Percentiles rank a stretch among this genome's conserved stretches.
Conservation (phyloP, 257 asterid species). For the Petunia secreta region DNA sequence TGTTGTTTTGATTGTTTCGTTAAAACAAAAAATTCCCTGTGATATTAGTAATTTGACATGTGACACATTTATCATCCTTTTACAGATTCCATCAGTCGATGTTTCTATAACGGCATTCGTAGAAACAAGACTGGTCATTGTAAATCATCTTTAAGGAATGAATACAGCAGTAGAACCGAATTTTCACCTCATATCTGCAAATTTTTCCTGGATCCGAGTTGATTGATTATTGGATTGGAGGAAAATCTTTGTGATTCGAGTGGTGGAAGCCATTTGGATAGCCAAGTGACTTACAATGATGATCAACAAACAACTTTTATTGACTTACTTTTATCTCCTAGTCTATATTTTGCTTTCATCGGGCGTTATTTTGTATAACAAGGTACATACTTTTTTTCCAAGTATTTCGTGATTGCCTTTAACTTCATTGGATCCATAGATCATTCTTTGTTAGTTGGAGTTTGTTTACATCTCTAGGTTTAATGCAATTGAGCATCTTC, state of each 20-base stretch:
- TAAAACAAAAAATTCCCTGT: neutral
- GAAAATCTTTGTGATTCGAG: neutral
- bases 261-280: neutral
- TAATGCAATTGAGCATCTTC: neutral
- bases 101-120: constrained; percentile 1
- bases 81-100: constrained; percentile 9
- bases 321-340: constrained; percentile 82
- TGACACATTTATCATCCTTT: neutral
- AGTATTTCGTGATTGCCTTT: neutral
- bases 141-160: constrained; percentile 13
- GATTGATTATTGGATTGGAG: constrained; percentile 22
- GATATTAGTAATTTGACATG: neutral
- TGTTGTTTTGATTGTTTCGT: neutral
- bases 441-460: neutral
- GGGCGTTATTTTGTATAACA: constrained; percentile 92
- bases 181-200: constrained; percentile 11
- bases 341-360: constrained; percentile 82
- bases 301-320: constrained; percentile 79
- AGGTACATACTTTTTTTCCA: constrained; percentile 49
- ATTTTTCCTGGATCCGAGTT: constrained; percentile 2
- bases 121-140: neutral
- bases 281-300: constrained; percentile 38
- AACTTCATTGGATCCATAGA: constrained; percentile 13
- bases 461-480: neutral
- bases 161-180: neutral